These are phyloP conservation scores for Geotrichum cucujoidarum DNA, from an alignment of 1,139 yeast genomes.

Conservation along the genomic window DNA sequence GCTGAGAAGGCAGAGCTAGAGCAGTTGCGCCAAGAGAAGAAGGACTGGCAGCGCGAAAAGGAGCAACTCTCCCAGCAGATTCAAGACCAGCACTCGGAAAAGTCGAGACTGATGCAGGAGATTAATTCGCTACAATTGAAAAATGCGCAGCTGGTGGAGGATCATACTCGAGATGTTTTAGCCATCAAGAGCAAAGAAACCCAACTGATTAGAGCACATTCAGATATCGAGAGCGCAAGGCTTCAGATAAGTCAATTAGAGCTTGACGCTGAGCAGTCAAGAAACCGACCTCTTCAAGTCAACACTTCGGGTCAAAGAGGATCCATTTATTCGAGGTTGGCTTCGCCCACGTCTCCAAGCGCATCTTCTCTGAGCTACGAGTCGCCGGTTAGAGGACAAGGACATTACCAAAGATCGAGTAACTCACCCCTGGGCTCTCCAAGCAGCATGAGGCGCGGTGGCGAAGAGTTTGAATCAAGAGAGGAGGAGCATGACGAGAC, in stretches of 20 bases:
- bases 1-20: conserved; percentile 48
- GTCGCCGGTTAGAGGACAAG: conserved; percentile 1
- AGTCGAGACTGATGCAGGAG: conserved; percentile 44
- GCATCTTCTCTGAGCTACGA: not conserved
- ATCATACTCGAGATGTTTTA: conserved; percentile 48
- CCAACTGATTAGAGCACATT: conserved; percentile 52
- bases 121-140: conserved; percentile 35
- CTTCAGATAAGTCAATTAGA: conserved; percentile 13
- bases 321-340: not conserved
- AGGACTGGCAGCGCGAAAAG: conserved; percentile 46
- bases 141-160: conserved; percentile 45
- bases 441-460: too few relatives aligned
- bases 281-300: conserved; percentile 2
- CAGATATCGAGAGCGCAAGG: conserved; percentile 53
- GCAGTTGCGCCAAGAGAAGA: conserved; percentile 49
- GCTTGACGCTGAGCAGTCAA: conserved; percentile 1
- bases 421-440: too few relatives aligned
- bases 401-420: too few relatives aligned
- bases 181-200: conserved; percentile 62
- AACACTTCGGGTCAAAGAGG: conserved; percentile 3
- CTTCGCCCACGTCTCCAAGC: conserved; percentile 4
- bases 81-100: conserved; percentile 46
- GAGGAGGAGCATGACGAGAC: too few relatives aligned
- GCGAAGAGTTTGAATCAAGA: too few relatives aligned
- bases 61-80: conserved; percentile 40